Conservation (phyloP, 805 yeast genomes). For the Kazachstania bromeliacearum region DNA sequence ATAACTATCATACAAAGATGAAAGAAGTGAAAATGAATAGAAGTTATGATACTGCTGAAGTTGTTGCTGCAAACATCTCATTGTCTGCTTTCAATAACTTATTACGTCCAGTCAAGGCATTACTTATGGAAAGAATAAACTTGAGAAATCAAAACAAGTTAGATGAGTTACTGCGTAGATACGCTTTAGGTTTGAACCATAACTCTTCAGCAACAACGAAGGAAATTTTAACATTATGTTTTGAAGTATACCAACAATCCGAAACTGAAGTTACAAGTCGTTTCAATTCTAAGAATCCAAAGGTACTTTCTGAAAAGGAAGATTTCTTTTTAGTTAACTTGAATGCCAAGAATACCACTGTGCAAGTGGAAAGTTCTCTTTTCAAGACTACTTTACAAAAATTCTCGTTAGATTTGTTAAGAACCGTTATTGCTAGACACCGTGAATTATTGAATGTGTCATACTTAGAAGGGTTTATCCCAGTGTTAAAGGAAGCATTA, state of each 20-base stretch:
- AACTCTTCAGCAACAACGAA: conserved; percentile 51
- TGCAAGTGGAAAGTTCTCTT: conserved; percentile 46
- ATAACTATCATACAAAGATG: conserved; percentile 76
- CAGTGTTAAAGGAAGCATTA: conserved; percentile 54
- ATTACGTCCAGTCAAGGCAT: conserved; percentile 57
- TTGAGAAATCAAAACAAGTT: conserved; percentile 62
- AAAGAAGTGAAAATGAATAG: conserved; percentile 85
- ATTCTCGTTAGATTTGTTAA: conserved; percentile 66
- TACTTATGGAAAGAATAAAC: conserved; percentile 55
- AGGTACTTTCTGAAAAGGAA: conserved; percentile 35
- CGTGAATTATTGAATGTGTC: conserved; percentile 47
- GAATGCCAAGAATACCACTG: conserved; percentile 46
- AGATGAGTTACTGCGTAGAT: conserved; percentile 68
- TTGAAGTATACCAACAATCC: conserved; percentile 58
- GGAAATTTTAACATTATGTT: conserved; percentile 60
- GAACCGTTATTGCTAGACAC: conserved; percentile 60
- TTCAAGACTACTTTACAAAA: conserved; percentile 58
- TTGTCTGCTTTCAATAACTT: conserved; percentile 48
- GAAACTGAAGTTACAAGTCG: conserved; percentile 19
- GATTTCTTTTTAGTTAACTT: conserved; percentile 70
- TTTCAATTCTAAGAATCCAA: conserved; percentile 10
- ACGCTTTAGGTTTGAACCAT: conserved; percentile 67
- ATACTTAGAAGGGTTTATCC: conserved; percentile 65
- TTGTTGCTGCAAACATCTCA: conserved; percentile 55
- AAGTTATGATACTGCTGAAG: conserved; percentile 79